phyloP scores from a whole-genome alignment of 139 green algal genomes.

The Picochlorum sp. region DNA sequence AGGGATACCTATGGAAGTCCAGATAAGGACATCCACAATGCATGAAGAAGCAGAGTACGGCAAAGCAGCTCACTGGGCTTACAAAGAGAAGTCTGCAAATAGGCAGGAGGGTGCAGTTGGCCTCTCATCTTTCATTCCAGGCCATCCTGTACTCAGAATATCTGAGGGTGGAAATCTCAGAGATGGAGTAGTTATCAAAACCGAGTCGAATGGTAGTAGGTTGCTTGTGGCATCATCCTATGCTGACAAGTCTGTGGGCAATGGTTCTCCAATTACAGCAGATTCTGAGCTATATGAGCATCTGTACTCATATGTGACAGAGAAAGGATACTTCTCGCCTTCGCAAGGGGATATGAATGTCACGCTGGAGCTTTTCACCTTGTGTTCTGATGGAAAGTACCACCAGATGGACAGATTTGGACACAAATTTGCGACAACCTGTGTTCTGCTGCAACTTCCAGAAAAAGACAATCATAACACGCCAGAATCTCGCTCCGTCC shows the following conservation, averaged over 20 bases:
- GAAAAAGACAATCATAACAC: background rate
- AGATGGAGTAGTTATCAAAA: conserved; percentile 31
- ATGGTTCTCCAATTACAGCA: background rate
- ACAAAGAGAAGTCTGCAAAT: conserved; percentile 55
- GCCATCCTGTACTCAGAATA: conserved; percentile 42
- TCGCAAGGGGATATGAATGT: conserved; percentile 14
- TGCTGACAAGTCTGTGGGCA: background rate
- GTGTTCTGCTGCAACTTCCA: conserved; percentile 23
- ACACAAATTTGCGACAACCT: conserved; percentile 24
- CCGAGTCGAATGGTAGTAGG: conserved; percentile 9
- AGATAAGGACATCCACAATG: conserved; percentile 60
- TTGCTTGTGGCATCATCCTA: conserved; percentile 26
- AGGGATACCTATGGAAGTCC: conserved; percentile 67
- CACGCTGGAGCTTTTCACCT: conserved; percentile 37
- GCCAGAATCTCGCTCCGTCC: background rate
- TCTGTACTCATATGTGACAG: conserved; percentile 1
- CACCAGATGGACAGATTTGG: conserved; percentile 50
- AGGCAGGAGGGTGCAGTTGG: background rate
- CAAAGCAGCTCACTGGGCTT: conserved; percentile 74
- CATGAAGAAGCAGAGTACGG: conserved; percentile 77
- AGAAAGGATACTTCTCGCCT: conserved; percentile 5
- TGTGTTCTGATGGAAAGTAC: conserved; percentile 45
- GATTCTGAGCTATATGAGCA: background rate
- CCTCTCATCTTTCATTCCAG: conserved; percentile 4
- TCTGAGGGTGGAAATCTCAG: conserved; percentile 19